These are phyloP conservation scores for Parastagonospora avenae DNA, from an alignment of 2,329 filamentous ascomycete genomes.

Conservation along the genomic window DNA sequence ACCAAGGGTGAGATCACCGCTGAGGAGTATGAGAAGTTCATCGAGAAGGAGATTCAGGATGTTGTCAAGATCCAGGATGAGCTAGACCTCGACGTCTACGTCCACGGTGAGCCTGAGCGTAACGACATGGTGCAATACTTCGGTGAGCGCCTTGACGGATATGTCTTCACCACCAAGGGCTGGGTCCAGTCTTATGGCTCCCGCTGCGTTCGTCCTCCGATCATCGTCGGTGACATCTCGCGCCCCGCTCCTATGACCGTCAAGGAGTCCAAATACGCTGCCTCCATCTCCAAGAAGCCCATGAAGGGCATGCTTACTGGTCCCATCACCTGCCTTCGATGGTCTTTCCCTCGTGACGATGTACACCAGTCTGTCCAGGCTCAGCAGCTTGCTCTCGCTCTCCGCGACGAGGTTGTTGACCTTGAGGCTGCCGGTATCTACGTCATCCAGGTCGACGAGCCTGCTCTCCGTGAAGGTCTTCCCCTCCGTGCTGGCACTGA, in stretches of 20 bases:
- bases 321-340: conserved; percentile 96
- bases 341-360: conserved; percentile 99
- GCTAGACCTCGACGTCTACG: conserved; percentile 94
- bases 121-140: conserved; percentile 99
- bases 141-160: conserved; percentile 94
- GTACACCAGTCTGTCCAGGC: conserved; percentile 99
- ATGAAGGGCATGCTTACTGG: conserved; percentile 99
- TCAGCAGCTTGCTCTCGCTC: conserved; percentile 96
- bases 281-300: conserved; percentile 94
- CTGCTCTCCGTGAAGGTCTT: conserved; percentile 98
- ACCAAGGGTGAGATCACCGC: conserved; percentile 97
- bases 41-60: conserved; percentile 96
- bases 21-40: conserved; percentile 96
- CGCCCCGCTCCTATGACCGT: conserved; percentile 97
- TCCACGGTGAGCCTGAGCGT: conserved; percentile 98
- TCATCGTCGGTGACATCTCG: conserved; percentile 98
- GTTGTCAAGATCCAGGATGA: conserved; percentile 98
- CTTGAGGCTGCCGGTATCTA: conserved; percentile 95
- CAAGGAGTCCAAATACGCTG: conserved; percentile 99
- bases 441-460: conserved; percentile 99
- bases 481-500: conserved; percentile 92
- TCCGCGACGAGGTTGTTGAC: conserved; percentile 97
- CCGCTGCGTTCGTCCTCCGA: conserved; percentile 95
- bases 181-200: conserved; percentile 99
- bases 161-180: conserved; percentile 97